Base-by-base conservation (phyloP, 2,329 filamentous ascomycete species). In the Colletotrichum sansevieriae region DNA sequence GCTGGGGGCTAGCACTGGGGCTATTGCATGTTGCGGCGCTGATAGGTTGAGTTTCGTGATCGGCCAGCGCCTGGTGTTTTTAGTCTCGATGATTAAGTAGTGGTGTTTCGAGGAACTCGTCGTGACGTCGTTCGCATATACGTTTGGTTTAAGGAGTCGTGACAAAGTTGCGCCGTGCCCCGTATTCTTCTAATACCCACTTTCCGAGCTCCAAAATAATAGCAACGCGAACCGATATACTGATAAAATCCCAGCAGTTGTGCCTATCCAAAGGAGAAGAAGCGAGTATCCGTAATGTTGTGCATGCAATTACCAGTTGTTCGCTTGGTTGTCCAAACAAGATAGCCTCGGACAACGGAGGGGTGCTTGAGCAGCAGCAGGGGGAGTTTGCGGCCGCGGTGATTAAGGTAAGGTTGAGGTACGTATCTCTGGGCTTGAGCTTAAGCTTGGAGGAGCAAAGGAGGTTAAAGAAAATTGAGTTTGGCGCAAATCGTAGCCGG, bases 81-180 rank as follows among this genome's bases (percentile, higher is more conserved):
- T 13, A 15, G 44, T 41, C 18, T 33, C 33, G 35, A 29, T 54
- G n/a, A 65, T 65, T 56, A 61, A 51, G 43, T 60, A 55, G 52
- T 39, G 33, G 46, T 65, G 37, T 39, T 51, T 44, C 29, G 35
- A 44, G 52, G 47, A 65, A 33, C 57, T 51, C 20, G 49, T 66
- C 62, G 62, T 69, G 66, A 69, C 66, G 66, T 69, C 66, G 66
- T 68, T 69, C 20, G 49, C 55, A 69, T 66, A 35, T 65, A 65
- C 55, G 66, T 61, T 59, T 65, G 54, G 65, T 60, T 55, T 22
- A 66, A 66, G 60, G 65, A 66, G 62, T 69, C 47, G 66, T 69
- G 62, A 61, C 37, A 66, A 56, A 51, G 49, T 61, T 66, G 55
- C 66, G 62, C 66, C 62, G 41, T 44, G 47, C n/a, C 43, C 62